phyloP scores from a whole-genome alignment of 2,329 filamentous ascomycete genomes.

The Biscogniauxia sp. region DNA sequence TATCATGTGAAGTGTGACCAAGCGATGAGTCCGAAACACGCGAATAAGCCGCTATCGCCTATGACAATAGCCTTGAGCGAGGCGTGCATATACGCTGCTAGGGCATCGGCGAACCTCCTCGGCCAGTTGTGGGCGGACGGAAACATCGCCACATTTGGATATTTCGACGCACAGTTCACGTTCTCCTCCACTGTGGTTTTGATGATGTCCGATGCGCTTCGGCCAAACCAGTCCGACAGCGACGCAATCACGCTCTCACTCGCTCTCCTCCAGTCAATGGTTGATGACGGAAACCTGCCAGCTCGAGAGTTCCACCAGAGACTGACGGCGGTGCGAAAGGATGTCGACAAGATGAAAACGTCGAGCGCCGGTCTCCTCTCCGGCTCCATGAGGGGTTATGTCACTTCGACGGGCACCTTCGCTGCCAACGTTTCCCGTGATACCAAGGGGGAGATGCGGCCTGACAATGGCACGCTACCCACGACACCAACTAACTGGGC shows the following conservation, averaged over 20 bases:
- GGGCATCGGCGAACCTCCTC: constrained; percentile 24
- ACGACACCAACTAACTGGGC: neutral
- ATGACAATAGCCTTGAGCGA: constrained; percentile 32
- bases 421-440: constrained; percentile 9
- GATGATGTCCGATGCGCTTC: constrained; percentile 26
- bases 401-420: constrained; percentile 11
- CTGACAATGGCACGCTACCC: neutral
- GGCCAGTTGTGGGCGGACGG: constrained; percentile 27
- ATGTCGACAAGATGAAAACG: constrained; percentile 12
- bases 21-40: neutral
- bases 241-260: constrained; percentile 21
- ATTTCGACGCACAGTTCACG: constrained; percentile 29
- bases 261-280: constrained; percentile 26
- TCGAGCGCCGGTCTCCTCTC: neutral
- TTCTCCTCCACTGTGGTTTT: constrained; percentile 27
- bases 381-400: constrained; percentile 5
- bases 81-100: constrained; percentile 28
- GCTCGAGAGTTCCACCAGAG: constrained; percentile 25
- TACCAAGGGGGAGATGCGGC: neutral
- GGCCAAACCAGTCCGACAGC: constrained; percentile 18
- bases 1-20: constrained; percentile 8
- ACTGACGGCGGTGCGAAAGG: constrained; percentile 13
- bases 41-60: constrained; percentile 22
- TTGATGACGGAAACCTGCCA: constrained; percentile 28
- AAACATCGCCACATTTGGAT: constrained; percentile 26